phyloP scores from a whole-genome alignment of 73 alveolate species.

The Stentor coeruleus region DNA sequence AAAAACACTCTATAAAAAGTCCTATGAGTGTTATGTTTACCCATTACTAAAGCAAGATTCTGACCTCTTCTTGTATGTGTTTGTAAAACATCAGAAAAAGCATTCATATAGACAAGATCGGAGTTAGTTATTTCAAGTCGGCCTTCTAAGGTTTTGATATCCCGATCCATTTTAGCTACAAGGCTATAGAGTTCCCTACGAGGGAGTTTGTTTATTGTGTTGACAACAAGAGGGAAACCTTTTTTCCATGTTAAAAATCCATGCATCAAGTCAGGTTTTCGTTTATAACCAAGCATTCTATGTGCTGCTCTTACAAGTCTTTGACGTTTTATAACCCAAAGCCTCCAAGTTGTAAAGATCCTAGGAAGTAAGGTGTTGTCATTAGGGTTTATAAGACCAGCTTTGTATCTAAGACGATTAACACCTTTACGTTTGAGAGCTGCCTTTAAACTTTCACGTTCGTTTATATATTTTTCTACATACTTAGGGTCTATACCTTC shows the following conservation, averaged over 20 bases:
- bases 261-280: slow-evolving; percentile 32
- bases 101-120: slow-evolving; percentile 29
- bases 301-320: slow-evolving; percentile 31
- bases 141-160: slow-evolving; percentile 33
- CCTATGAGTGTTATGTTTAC: slow-evolving; percentile 27
- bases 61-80: slow-evolving; percentile 33
- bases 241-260: slow-evolving; percentile 51
- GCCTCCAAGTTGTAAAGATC: slow-evolving; percentile 45
- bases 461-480: slow-evolving; percentile 1
- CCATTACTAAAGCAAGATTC: slow-evolving; percentile 30
- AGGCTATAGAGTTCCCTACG: slow-evolving; percentile 32
- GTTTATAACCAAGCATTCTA: slow-evolving; percentile 19
- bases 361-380: slow-evolving; percentile 31
- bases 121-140: slow-evolving; percentile 23
- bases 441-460: slow-evolving; percentile 4
- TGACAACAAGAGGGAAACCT: neutral
- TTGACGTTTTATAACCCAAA: slow-evolving; percentile 39
- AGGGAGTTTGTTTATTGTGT: slow-evolving; percentile 18
- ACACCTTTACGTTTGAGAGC: neutral
- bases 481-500: slow-evolving; percentile 22
- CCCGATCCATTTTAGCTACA: slow-evolving; percentile 27
- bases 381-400: slow-evolving; percentile 1
- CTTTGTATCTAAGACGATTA: neutral
- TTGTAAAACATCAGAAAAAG: slow-evolving; percentile 32
- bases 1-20: slow-evolving; percentile 29